Base-by-base conservation (phyloP, 257 asterid genomes). In the Solanum bulbocastanum region DNA sequence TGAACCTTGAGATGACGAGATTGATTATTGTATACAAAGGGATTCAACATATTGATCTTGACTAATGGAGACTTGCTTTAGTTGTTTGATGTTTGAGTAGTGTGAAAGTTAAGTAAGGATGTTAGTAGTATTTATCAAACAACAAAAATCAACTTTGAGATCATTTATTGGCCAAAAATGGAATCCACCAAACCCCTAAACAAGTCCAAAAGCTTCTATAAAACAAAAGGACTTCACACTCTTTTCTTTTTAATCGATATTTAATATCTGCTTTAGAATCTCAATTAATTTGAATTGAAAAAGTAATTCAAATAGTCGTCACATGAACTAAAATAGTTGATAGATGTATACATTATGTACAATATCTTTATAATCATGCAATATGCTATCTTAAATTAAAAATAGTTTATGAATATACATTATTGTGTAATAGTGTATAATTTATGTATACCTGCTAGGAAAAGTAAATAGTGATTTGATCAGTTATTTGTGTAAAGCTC, bases 161-260 rank as follows among this genome's bases (percentile, higher is more conserved):
- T 39, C 56, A 75, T 75, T 39, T 75, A 75, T 75, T 20, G 83
- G 56, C 32, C 33, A 75, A 37, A 30, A 30, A 74, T 74, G 56
- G n/a, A 22, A 75, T 27, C 83, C 56, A 22, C 52, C 32, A 74
- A 37, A 37, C 83, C 20, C 33, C 52, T 40, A 75, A 75, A 11
- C 83, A 22, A 74, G 32, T 36, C 18, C 82, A 4, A 20, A 36
- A 73, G 49, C 9, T 36, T 8, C 30, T 35, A 14, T 2, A 69
- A 69, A 30, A 15, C 2, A 32, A 16, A 3, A 42, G 82, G 18
- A 36, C 13, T 72, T 35, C 4, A 25, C 9, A 12, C 12, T 12
- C 13, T 5, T 1, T 0, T 27, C 8, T 66, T 12, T 27, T 66
- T 0, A 2, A 5, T 33, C 1, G 22, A 6, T 25, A 35, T 1